Conservation (phyloP, 345 rosid species). For the Kernera saxatilis region DNA sequence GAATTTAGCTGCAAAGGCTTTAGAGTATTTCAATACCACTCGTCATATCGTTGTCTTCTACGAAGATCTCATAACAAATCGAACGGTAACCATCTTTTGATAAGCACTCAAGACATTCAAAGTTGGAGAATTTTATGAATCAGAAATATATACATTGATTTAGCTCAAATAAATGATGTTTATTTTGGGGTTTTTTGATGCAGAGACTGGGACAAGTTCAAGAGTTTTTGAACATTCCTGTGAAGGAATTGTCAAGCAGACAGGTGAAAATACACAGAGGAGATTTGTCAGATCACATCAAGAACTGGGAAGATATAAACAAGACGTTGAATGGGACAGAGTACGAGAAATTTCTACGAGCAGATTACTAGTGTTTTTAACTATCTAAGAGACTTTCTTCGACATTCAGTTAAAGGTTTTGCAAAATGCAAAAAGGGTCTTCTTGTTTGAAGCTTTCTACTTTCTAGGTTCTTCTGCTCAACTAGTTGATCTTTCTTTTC, state of each 20-base stretch:
- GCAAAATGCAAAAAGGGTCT: constrained; percentile 13
- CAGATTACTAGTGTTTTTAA: constrained; percentile 45
- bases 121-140: background rate
- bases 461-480: constrained; percentile 13
- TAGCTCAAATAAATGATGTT: background rate
- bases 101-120: constrained; percentile 18
- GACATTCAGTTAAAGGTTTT: background rate
- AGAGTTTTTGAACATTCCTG: constrained; percentile 64
- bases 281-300: constrained; percentile 52
- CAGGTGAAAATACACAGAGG: constrained; percentile 95
- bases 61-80: constrained; percentile 69
- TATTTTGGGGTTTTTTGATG: constrained; percentile 11
- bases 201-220: constrained; percentile 79
- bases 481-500: background rate
- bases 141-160: background rate
- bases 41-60: constrained; percentile 73
- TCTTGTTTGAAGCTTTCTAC: background rate
- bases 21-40: constrained; percentile 62
- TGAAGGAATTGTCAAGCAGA: constrained; percentile 56
- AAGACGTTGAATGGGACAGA: constrained; percentile 60
- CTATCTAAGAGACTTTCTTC: background rate
- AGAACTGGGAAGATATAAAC: constrained; percentile 82
- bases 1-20: constrained; percentile 47
- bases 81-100: too few relatives aligned
- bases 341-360: constrained; percentile 50